A percentile compares a stretch with the other conserved stretches of the same genome.
These are phyloP conservation scores for Mycena floridula DNA, from an alignment of 768 basidiomycete genomes.

Conservation along the genomic window DNA sequence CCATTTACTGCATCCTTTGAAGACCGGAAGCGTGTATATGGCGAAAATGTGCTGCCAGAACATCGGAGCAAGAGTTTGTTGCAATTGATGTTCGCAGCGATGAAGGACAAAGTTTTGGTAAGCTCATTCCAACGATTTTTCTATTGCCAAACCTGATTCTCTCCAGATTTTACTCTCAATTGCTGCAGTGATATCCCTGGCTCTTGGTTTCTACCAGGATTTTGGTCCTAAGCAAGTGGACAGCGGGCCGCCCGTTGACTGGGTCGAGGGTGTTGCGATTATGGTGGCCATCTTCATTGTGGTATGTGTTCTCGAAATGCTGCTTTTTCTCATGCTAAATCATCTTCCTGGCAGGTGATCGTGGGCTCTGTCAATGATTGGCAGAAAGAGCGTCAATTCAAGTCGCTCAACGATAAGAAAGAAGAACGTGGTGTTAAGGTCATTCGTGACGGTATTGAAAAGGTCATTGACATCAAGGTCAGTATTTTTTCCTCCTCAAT, in stretches of 20 bases:
- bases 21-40: conserved; percentile 64
- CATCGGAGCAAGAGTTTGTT: conserved; percentile 67
- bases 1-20: conserved; percentile 44
- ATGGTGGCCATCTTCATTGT: conserved; percentile 73
- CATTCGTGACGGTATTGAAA: conserved; percentile 66
- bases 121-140: conserved; percentile 19
- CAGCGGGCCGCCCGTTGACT: conserved; percentile 79
- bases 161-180: conserved; percentile 79
- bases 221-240: conserved; percentile 62
- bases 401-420: conserved; percentile 86
- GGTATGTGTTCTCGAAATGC: conserved; percentile 32
- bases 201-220: conserved; percentile 91
- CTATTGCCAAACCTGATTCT: conserved; percentile 1
- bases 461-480: conserved; percentile 78
- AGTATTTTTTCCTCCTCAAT: conserved; percentile 9
- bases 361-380: conserved; percentile 97
- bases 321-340: not conserved
- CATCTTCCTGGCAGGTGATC: conserved; percentile 43
- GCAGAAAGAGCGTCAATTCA: conserved; percentile 98
- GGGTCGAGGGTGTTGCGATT: conserved; percentile 93
- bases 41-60: conserved; percentile 67
- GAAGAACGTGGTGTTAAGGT: conserved; percentile 90
- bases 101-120: conserved; percentile 89
- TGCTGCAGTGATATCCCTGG: conserved; percentile 89
- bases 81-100: conserved; percentile 75